Evolutionary conservation across 1,284 basidiomycete species (phyloP).

Genomic region (Phylloboletellus chloephorus): DNA sequence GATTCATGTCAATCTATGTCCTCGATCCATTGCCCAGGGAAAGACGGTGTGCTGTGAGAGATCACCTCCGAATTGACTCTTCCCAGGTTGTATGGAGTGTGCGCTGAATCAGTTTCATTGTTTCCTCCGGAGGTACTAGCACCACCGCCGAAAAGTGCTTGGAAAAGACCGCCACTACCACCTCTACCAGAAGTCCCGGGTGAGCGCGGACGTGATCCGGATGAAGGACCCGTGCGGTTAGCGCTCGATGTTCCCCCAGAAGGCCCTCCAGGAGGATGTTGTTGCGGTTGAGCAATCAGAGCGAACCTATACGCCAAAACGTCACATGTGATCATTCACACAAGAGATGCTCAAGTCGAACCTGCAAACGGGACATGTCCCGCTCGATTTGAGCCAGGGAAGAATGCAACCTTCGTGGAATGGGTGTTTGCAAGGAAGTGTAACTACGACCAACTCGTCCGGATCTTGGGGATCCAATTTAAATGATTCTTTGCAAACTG

Average conservation of each 20-base stretch:
- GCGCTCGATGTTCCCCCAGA: conserved; percentile 19
- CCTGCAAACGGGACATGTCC: conserved; percentile 83
- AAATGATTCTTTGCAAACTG: conserved; percentile 77
- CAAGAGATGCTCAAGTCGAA: conserved; percentile 30
- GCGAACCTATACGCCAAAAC: conserved; percentile 16
- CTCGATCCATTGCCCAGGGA: conserved; percentile 31
- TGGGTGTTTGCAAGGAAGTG: conserved; percentile 73
- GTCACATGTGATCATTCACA: conserved; percentile 41
- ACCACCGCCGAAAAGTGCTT: conserved; percentile 27
- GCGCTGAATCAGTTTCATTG: conserved; percentile 9
- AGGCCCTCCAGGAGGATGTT: conserved; percentile 18
- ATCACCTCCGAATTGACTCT: conserved; percentile 10
- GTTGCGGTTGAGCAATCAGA: conserved; percentile 27
- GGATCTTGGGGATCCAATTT: conserved; percentile 60
- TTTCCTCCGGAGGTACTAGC: conserved; percentile 15
- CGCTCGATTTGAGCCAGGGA: conserved; percentile 78
- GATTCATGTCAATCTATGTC: conserved; percentile 26
- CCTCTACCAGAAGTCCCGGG: conserved; percentile 21
- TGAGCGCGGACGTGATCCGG: conserved; percentile 16
- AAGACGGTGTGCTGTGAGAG: conserved; percentile 17
- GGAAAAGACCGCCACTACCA: conserved; percentile 20
- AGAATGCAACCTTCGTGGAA: conserved; percentile 79
- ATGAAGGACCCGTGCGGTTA: conserved; percentile 15
- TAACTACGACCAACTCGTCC: conserved; percentile 63
- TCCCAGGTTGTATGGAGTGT: conserved; percentile 9